Percentiles rank a stretch among this genome's conserved stretches.
phyloP scores from a whole-genome alignment of 148 eudicot species.

The Rhododendron molle region DNA sequence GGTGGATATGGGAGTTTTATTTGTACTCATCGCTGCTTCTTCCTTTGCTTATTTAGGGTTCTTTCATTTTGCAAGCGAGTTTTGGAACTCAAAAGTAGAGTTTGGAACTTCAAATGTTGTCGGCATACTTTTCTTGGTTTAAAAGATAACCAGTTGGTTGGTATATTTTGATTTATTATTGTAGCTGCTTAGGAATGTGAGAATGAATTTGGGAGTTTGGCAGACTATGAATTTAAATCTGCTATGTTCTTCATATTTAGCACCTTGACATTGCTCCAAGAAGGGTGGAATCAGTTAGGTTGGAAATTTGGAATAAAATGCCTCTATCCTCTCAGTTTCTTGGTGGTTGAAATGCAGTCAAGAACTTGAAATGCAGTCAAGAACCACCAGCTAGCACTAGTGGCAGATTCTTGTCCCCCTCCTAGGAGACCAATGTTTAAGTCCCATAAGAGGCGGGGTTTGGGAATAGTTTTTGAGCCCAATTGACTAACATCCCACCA shows the following conservation, averaged over 20 bases:
- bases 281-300: not conserved
- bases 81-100: not conserved
- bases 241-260: not conserved
- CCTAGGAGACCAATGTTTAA: not conserved
- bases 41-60: not conserved
- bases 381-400: too few species aligned
- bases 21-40: not conserved
- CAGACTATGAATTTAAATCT: not conserved
- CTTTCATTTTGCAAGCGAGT: not conserved
- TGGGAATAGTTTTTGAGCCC: too few species aligned
- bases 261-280: not conserved
- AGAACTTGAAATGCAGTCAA: not conserved
- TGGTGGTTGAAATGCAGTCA: not conserved
- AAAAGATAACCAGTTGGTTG: constrained; percentile 1
- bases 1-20: constrained; percentile 7
- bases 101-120: not conserved
- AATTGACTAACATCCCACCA: too few species aligned
- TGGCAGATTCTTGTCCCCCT: too few species aligned
- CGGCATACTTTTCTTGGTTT: not conserved
- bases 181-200: not conserved
- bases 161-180: not conserved
- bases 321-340: not conserved
- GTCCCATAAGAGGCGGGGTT: too few species aligned
- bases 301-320: not conserved
- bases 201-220: not conserved